These are phyloP conservation scores for Cardamine resedifolia DNA, from an alignment of 345 rosid species.

Conservation along the genomic window DNA sequence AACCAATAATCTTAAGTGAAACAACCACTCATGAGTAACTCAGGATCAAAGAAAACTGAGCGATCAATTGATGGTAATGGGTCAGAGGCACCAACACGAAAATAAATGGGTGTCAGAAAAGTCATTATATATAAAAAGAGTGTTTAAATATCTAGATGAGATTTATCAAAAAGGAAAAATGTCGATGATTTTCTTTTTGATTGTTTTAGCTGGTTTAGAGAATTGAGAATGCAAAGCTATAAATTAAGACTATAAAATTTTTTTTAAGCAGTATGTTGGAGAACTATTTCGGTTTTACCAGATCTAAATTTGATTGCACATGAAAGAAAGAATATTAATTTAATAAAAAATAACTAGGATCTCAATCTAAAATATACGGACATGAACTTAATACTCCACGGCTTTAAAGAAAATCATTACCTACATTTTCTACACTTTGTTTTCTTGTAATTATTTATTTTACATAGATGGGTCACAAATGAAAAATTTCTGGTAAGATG, in stretches of 20 bases:
- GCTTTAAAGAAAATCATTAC: background rate
- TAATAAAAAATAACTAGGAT: background rate
- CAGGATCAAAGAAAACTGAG: background rate
- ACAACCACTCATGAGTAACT: background rate
- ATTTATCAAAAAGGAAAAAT: background rate
- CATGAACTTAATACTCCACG: background rate
- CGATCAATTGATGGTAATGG: constrained; percentile 9
- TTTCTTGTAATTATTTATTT: background rate
- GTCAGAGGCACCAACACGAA: constrained; percentile 9
- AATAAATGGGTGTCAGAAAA: background rate
- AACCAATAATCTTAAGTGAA: constrained; percentile 1
- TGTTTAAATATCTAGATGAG: background rate
- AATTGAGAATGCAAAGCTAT: background rate
- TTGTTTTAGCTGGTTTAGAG: background rate
- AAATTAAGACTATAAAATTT: background rate
- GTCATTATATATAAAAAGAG: background rate
- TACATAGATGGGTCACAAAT: background rate
- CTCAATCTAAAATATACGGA: background rate
- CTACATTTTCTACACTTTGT: background rate
- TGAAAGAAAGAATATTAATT: background rate
- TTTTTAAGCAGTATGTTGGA: background rate
- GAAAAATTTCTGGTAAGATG: constrained; percentile 30
- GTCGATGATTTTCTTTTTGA: background rate
- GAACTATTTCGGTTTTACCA: background rate
- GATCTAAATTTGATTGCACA: background rate